A percentile compares a stretch with the other conserved stretches of the same genome.
phyloP scores from a whole-genome alignment of 441 rosid genomes.

The Arabidopsis lyrata region DNA sequence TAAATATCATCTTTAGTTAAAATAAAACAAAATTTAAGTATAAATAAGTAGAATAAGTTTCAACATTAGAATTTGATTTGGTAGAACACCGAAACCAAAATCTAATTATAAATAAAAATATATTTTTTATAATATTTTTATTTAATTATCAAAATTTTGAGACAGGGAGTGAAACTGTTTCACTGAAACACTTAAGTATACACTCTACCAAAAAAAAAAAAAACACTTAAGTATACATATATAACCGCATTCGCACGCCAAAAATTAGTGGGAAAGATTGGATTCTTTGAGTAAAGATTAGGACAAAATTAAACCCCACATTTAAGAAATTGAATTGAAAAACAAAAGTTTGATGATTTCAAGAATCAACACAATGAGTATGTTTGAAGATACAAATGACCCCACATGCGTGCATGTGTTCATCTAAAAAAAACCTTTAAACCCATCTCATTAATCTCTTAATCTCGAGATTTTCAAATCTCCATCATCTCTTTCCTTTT shows the following conservation, averaged over 20 bases:
- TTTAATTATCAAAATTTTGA: not conserved
- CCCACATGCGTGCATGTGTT: conserved; percentile 62
- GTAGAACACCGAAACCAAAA: no score
- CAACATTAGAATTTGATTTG: no score
- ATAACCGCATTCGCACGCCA: conserved; percentile 30
- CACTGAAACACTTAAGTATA: not conserved
- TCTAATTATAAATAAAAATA: no score
- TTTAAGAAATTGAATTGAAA: conserved; percentile 4
- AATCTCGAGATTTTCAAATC: conserved; percentile 45
- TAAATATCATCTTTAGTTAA: no score
- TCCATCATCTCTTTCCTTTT: conserved; percentile 42
- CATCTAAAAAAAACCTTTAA: conserved; percentile 15
- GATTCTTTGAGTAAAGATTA: conserved; percentile 47
- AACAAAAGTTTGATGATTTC: conserved; percentile 39
- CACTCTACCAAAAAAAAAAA: no score
- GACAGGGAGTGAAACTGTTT: not conserved
- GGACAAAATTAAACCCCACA: conserved; percentile 26
- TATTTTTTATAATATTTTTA: no score
- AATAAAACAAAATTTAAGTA: no score
- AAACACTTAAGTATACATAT: not conserved
- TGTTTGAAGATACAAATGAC: conserved; percentile 59
- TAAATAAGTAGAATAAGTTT: no score
- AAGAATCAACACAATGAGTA: conserved; percentile 64
- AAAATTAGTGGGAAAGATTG: conserved; percentile 38
- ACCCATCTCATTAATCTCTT: conserved; percentile 45